phyloP scores from a whole-genome alignment of 345 rosid species.

The Linum usitatissimum region DNA sequence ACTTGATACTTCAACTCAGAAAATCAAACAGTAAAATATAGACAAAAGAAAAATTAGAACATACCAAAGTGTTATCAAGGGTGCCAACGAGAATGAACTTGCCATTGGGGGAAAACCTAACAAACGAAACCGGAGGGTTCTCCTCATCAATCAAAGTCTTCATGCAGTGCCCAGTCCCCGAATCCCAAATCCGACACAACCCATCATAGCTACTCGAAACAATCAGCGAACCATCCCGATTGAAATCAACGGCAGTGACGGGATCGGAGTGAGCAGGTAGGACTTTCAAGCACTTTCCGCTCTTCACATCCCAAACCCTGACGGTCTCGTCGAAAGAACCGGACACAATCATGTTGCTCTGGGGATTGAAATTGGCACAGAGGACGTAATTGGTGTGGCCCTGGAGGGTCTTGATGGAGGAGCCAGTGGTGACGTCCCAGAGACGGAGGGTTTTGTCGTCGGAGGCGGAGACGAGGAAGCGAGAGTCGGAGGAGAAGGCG shows the following conservation, averaged over 20 bases:
- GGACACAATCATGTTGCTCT: conserved; percentile 80
- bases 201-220: conserved; percentile 98
- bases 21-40: background rate
- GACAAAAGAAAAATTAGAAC: background rate
- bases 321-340: conserved; percentile 93
- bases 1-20: too few relatives aligned
- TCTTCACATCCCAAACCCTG: conserved; percentile 81
- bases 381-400: conserved; percentile 84
- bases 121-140: conserved; percentile 86
- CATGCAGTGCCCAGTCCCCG: conserved; percentile 75
- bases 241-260: conserved; percentile 81
- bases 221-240: conserved; percentile 71
- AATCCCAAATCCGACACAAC: conserved; percentile 81
- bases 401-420: conserved; percentile 46
- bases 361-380: conserved; percentile 80
- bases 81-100: conserved; percentile 90
- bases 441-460: conserved; percentile 87
- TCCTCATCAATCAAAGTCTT: conserved; percentile 84
- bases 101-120: conserved; percentile 84
- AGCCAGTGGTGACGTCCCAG: conserved; percentile 74
- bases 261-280: conserved; percentile 93
- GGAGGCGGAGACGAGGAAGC: conserved; percentile 81
- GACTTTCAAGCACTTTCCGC: conserved; percentile 79
- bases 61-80: conserved; percentile 73
- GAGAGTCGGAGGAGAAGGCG: conserved; percentile 81